Base-by-base conservation (phyloP, 148 eudicot genomes). In the Pouteria glomerata region DNA sequence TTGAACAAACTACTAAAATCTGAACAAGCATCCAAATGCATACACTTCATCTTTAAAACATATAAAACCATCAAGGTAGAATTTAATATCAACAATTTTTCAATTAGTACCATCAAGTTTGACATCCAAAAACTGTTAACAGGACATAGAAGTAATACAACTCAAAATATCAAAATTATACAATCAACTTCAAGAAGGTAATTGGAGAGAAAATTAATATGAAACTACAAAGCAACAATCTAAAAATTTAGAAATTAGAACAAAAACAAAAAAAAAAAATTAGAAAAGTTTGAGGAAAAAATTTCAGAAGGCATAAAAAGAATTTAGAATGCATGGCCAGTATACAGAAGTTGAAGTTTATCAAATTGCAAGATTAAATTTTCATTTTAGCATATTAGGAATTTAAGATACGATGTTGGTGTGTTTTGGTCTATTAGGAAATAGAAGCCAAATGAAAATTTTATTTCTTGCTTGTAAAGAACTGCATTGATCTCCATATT, bases 1-100 rank as follows among this genome's bases (percentile, higher is more conserved):
- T 63, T 65, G 63, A 29, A 42, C 48, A 59, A 66, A 56, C 74
- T 56, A 18, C 31, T 48, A n/a, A 53, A 27, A 65, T 72, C 75
- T 60, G 24, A 67, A 3, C 27, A 41, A 8, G 34, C 19, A 26
- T 57, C 41, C 53, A 70, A 42, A 26, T 37, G 72, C 24, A 57
- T 18, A 10, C 34, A 18, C 39, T 15, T 44, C 41, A 21, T 13
- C 16, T 29, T 10, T 37, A 11, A 41, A 16, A 7, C 24, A 41
- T 37, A 56, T 26, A 55, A 57, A 41, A 18, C 6, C 37, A 57
- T 8, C 33, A 14, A 52, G 5, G 31, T 57, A 44, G 39, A 29
- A 14, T 14, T 6, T 15, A 56, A 57, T 7, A 3, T 35, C n/a
- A 41, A 16, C 26, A 41, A 57, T 37, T 42, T 57, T 57, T 47